phyloP scores from a whole-genome alignment of 192 early-diverging fungal species.

The Dissophora ornata region DNA sequence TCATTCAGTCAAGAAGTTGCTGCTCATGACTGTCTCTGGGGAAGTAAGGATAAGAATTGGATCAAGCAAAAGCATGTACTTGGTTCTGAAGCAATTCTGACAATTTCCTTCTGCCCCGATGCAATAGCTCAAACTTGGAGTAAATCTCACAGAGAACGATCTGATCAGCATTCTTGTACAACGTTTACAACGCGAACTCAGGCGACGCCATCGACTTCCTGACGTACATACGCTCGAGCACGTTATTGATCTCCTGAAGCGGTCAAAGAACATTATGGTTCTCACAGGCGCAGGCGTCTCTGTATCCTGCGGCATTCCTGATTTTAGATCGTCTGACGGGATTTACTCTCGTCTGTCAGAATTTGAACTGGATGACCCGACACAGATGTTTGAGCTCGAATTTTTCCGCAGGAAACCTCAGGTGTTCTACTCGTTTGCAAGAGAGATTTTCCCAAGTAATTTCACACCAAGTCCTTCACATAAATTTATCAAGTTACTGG shows the following conservation, averaged over 20 bases:
- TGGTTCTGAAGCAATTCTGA: too few relatives aligned
- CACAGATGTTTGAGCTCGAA: constrained; percentile 96
- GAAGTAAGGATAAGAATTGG: not conserved
- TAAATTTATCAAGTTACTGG: constrained; percentile 88
- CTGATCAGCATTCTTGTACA: constrained; percentile 68
- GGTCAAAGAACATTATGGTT: constrained; percentile 83
- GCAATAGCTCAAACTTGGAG: constrained; percentile 46
- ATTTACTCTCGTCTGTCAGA: constrained; percentile 92
- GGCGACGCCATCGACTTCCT: constrained; percentile 63
- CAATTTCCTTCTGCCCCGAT: not conserved
- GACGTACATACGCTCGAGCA: constrained; percentile 72
- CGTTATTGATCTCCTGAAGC: constrained; percentile 68
- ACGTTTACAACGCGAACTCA: constrained; percentile 65
- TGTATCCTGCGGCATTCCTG: constrained; percentile 96
- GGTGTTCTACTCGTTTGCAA: constrained; percentile 95
- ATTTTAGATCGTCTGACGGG: constrained; percentile 93
- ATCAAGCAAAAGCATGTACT: too few relatives aligned
- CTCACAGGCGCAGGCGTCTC: constrained; percentile 93
- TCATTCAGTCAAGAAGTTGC: constrained; percentile 8
- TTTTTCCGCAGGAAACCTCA: constrained; percentile 88
- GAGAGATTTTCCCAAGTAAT: constrained; percentile 90
- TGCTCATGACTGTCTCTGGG: not conserved
- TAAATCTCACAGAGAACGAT: constrained; percentile 64
- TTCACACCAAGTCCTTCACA: constrained; percentile 90
- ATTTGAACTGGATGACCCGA: constrained; percentile 92